These are phyloP conservation scores for Boletellus sp. DNA, from an alignment of 768 basidiomycete genomes.

Conservation along the genomic window DNA sequence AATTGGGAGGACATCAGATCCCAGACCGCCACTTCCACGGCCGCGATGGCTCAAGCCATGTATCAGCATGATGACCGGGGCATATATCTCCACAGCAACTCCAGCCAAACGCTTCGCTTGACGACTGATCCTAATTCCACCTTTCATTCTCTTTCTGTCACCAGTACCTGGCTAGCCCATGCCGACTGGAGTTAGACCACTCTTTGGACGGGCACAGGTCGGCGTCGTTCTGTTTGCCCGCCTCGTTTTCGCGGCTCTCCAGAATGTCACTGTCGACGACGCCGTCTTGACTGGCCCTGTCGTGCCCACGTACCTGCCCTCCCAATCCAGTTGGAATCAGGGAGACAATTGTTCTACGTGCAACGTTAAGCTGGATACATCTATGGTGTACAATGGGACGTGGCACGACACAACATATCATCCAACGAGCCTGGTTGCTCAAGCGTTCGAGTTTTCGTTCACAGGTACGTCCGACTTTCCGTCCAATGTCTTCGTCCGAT, in stretches of 20 bases:
- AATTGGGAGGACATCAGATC: no score
- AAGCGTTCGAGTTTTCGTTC: slow-evolving; percentile 7
- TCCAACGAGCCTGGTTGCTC: background rate
- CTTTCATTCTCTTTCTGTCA: background rate
- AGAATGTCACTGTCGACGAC: slow-evolving; percentile 17
- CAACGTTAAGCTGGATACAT: background rate
- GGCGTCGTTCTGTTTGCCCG: background rate
- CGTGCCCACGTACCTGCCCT: slow-evolving; percentile 10
- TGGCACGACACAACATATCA: slow-evolving; percentile 15
- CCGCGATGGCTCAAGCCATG: no score
- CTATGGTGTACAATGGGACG: slow-evolving; percentile 8
- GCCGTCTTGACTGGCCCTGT: slow-evolving; percentile 4
- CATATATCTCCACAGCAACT: no score
- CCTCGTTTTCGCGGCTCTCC: slow-evolving; percentile 2
- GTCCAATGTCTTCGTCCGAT: background rate
- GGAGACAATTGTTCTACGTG: slow-evolving; percentile 8
- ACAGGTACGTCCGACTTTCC: background rate
- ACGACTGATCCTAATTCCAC: background rate
- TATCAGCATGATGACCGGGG: no score
- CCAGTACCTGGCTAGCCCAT: background rate
- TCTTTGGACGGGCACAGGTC: background rate
- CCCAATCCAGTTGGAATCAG: background rate
- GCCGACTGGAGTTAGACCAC: no score
- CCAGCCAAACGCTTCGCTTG: no score
- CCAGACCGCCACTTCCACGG: no score